A percentile compares a stretch with the other conserved stretches of the same genome.
These are phyloP conservation scores for Diplodia seriata DNA, from an alignment of 2,329 filamentous ascomycete species.

Conservation along the genomic window DNA sequence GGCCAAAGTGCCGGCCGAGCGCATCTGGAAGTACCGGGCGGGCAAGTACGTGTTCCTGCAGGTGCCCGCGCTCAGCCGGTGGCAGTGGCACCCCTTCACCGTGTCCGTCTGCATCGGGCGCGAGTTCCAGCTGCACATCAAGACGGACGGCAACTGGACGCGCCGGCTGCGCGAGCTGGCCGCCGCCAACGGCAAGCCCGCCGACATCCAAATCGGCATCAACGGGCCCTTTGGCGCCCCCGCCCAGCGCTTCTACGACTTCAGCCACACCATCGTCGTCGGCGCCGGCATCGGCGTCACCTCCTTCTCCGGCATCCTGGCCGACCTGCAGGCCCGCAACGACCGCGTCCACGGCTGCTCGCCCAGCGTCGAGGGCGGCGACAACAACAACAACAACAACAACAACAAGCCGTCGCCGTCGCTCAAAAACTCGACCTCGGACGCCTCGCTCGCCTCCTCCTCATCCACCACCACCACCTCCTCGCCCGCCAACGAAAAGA, in stretches of 20 bases:
- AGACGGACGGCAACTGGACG: conserved; percentile 66
- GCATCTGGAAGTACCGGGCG: conserved; percentile 62
- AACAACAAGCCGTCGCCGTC: conserved; percentile 11
- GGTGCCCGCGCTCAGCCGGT: conserved; percentile 60
- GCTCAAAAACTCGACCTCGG: conserved; percentile 36
- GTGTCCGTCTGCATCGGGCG: conserved; percentile 62
- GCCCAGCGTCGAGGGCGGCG: conserved; percentile 48
- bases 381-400: background rate
- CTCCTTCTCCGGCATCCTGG: conserved; percentile 64
- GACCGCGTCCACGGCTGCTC: background rate
- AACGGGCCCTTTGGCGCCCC: conserved; percentile 66
- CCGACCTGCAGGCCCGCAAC: conserved; percentile 56
- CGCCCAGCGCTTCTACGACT: conserved; percentile 65
- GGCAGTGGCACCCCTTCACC: conserved; percentile 68
- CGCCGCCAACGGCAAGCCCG: conserved; percentile 38
- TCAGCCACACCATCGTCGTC: conserved; percentile 56
- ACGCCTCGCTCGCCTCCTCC: background rate
- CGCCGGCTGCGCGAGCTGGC: conserved; percentile 54
- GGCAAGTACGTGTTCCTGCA: conserved; percentile 66
- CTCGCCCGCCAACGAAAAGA: no score
- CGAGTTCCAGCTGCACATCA: conserved; percentile 64
- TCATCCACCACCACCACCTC: no score
- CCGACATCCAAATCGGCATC: conserved; percentile 58
- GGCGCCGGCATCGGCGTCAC: conserved; percentile 57
- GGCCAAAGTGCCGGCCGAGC: conserved; percentile 56